These are phyloP conservation scores for Solidago caesia DNA, from an alignment of 129 eudicot species.

Conservation along the genomic window DNA sequence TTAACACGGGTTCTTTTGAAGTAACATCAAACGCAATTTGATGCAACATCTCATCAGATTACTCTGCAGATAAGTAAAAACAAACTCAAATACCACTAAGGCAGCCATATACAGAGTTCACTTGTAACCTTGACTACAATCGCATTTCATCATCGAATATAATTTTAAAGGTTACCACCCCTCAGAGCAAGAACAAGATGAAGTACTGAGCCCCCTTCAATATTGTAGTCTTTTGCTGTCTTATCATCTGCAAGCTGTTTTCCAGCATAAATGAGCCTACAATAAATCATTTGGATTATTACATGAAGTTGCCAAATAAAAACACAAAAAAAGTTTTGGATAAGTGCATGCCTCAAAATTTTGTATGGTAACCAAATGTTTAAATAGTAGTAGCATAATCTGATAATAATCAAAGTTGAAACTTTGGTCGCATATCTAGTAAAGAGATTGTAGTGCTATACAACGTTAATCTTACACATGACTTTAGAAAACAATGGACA, in stretches of 20 bases:
- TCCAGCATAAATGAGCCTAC: constrained; percentile 87
- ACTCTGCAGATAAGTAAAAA: background rate
- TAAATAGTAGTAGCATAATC: no score
- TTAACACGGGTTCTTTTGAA: background rate
- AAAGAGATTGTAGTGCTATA: no score
- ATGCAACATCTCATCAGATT: background rate
- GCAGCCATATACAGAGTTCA: background rate
- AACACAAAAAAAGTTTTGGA: background rate
- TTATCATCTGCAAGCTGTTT: constrained; percentile 90
- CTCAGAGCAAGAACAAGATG: constrained; percentile 88
- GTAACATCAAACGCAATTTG: background rate
- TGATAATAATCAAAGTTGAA: no score
- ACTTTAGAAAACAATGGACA: no score
- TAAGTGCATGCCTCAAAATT: no score
- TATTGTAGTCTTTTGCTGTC: constrained; percentile 75
- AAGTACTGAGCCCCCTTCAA: constrained; percentile 90
- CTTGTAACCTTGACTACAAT: background rate
- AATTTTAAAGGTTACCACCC: constrained; percentile 39
- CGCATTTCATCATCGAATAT: background rate
- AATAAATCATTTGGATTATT: background rate
- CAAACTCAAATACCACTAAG: background rate
- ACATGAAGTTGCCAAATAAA: background rate
- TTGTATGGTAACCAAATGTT: no score
- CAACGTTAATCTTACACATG: no score
- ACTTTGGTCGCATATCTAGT: no score